These are phyloP conservation scores for Aureoboletus auriporus DNA, from an alignment of 768 basidiomycete genomes.

Conservation along the genomic window DNA sequence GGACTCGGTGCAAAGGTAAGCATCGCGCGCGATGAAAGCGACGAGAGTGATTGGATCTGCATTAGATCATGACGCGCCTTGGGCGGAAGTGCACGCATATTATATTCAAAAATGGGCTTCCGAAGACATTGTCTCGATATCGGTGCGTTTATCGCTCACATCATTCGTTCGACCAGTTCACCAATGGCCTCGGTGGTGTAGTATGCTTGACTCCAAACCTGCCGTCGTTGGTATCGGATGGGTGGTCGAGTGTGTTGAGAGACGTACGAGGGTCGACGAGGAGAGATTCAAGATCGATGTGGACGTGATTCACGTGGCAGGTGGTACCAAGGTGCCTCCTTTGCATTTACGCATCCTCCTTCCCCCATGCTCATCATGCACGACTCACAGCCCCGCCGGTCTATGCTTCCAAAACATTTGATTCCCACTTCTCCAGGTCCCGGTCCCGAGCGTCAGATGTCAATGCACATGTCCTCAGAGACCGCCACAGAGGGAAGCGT, in stretches of 20 bases:
- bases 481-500: conserved; percentile 30
- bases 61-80: conserved; percentile 58
- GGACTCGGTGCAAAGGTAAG: conserved; percentile 77
- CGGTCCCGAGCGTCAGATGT: conserved; percentile 5
- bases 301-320: conserved; percentile 52
- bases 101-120: conserved; percentile 78
- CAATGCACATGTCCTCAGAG: conserved; percentile 21
- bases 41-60: neutral
- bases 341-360: neutral
- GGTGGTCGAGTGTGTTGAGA: conserved; percentile 85
- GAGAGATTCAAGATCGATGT: conserved; percentile 61
- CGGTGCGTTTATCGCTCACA: conserved; percentile 39
- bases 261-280: conserved; percentile 60
- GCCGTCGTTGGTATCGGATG: conserved; percentile 79
- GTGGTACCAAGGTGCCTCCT: conserved; percentile 53
- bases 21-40: neutral
- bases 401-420: conserved; percentile 65
- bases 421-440: conserved; percentile 29
- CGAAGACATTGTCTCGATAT: conserved; percentile 70
- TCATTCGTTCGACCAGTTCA: neutral
- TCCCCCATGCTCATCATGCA: neutral
- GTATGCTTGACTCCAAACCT: conserved; percentile 67
- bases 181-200: conserved; percentile 18
- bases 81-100: conserved; percentile 79
- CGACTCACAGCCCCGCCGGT: conserved; percentile 59